Percentiles rank a stretch among this genome's conserved stretches.
phyloP scores from a whole-genome alignment of 768 basidiomycete species.

The Astraeus odoratus region DNA sequence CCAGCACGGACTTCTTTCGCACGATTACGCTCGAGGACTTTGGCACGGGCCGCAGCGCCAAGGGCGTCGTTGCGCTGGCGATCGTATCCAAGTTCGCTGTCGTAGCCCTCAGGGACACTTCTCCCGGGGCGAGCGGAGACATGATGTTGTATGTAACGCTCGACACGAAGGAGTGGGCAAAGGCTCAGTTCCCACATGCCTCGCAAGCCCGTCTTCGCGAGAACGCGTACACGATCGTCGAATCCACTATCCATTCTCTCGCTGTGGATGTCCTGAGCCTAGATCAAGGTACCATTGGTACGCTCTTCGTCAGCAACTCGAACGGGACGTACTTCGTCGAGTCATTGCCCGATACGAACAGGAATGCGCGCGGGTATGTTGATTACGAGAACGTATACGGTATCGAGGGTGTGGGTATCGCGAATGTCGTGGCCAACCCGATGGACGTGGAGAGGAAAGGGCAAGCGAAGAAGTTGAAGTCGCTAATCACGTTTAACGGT shows the following conservation, averaged over 20 bases:
- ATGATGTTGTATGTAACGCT: slow-evolving; percentile 84
- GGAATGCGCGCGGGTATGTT: slow-evolving; percentile 82
- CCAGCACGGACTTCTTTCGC: slow-evolving; percentile 80
- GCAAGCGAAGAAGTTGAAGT: slow-evolving; percentile 66
- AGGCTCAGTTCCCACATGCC: slow-evolving; percentile 89
- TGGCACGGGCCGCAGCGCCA: slow-evolving; percentile 77
- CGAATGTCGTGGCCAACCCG: slow-evolving; percentile 81
- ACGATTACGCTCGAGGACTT: slow-evolving; percentile 67
- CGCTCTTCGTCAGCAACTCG: slow-evolving; percentile 91
- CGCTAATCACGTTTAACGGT: slow-evolving; percentile 87
- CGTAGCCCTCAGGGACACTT: slow-evolving; percentile 75
- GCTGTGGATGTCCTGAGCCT: slow-evolving; percentile 89
- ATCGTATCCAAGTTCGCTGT: slow-evolving; percentile 91
- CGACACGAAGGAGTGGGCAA: slow-evolving; percentile 79
- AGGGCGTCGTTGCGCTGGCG: slow-evolving; percentile 88
- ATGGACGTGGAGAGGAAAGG: slow-evolving; percentile 72
- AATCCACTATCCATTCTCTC: slow-evolving; percentile 88
- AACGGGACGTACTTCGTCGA: slow-evolving; percentile 95
- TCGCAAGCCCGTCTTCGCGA: slow-evolving; percentile 71
- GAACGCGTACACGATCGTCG: slow-evolving; percentile 95
- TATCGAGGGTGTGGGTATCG: slow-evolving; percentile 84
- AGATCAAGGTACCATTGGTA: slow-evolving; percentile 62
- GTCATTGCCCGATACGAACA: slow-evolving; percentile 86
- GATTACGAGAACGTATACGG: slow-evolving; percentile 89
- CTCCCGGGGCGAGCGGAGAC: slow-evolving; percentile 49